Conservation (phyloP, 495 filamentous ascomycete genomes). For the Astrothelium subdiscretum region DNA sequence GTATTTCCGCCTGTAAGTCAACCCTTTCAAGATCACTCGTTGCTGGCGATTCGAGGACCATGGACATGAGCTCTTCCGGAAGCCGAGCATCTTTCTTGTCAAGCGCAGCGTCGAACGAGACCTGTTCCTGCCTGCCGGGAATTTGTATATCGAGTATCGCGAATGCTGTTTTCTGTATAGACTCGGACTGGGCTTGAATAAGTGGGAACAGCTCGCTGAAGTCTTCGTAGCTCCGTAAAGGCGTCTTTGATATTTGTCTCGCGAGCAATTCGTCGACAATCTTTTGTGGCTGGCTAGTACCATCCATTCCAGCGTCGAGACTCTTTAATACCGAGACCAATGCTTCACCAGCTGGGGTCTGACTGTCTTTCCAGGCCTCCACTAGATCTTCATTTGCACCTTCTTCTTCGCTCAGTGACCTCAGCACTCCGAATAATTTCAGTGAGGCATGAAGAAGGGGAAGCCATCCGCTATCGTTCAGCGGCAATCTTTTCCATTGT, state of each 20-base stretch:
- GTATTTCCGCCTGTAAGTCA: constrained; percentile 39
- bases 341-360: constrained; percentile 40
- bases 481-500: constrained; percentile 14
- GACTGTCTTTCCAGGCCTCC: constrained; percentile 53
- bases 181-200: constrained; percentile 60
- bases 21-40: constrained; percentile 29
- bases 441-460: constrained; percentile 58
- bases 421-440: constrained; percentile 53
- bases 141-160: constrained; percentile 67
- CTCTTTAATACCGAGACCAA: constrained; percentile 14
- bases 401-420: constrained; percentile 33
- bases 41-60: constrained; percentile 34
- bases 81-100: constrained; percentile 53
- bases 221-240: constrained; percentile 42
- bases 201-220: constrained; percentile 53
- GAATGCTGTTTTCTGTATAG: constrained; percentile 72
- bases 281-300: constrained; percentile 42
- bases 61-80: constrained; percentile 37
- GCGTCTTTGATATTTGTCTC: constrained; percentile 48
- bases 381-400: constrained; percentile 77
- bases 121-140: constrained; percentile 62
- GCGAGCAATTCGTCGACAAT: constrained; percentile 60
- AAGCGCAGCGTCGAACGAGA: constrained; percentile 69
- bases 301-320: constrained; percentile 4
- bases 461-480: constrained; percentile 23